Conservation (phyloP, 1,284 basidiomycete species). For the Puccinia triticina region DNA sequence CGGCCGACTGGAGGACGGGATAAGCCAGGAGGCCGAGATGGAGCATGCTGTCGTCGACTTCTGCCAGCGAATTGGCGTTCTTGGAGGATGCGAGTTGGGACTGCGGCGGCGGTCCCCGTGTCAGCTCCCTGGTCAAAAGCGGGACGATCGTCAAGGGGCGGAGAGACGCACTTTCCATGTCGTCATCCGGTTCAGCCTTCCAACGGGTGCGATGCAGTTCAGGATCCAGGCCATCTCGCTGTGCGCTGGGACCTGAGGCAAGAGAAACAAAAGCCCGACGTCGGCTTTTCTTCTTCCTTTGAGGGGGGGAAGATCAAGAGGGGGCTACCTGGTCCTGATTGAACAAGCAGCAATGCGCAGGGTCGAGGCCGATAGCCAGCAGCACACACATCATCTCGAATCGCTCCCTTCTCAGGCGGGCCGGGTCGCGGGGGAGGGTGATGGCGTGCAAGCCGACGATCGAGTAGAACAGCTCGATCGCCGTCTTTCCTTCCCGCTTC, state of each 20-base stretch:
- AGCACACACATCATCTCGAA: conserved; percentile 80
- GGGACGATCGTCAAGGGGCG: no score
- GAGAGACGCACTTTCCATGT: conserved; percentile 78
- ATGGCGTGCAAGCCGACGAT: conserved; percentile 91
- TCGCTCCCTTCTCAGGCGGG: conserved; percentile 68
- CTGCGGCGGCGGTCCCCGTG: no score
- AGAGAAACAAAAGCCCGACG: no score
- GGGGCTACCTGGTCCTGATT: conserved; percentile 88
- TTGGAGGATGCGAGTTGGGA: conserved; percentile 74
- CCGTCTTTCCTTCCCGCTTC: neutral
- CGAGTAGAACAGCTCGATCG: conserved; percentile 69
- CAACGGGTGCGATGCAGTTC: conserved; percentile 80
- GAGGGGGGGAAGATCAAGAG: no score
- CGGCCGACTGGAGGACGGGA: conserved; percentile 89
- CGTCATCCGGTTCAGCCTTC: conserved; percentile 83
- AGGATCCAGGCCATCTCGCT: conserved; percentile 89
- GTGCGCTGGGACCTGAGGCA: conserved; percentile 74
- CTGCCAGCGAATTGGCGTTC: conserved; percentile 73
- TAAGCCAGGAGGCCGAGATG: conserved; percentile 87
- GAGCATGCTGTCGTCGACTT: conserved; percentile 78
- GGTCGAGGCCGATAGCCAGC: conserved; percentile 82
- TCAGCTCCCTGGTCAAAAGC: no score
- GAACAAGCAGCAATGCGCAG: conserved; percentile 75
- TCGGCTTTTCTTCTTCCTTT: no score
- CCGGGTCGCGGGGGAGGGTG: conserved; percentile 82